These are phyloP conservation scores for Hericium alpestre DNA, from an alignment of 768 basidiomycete genomes.

Conservation along the genomic window DNA sequence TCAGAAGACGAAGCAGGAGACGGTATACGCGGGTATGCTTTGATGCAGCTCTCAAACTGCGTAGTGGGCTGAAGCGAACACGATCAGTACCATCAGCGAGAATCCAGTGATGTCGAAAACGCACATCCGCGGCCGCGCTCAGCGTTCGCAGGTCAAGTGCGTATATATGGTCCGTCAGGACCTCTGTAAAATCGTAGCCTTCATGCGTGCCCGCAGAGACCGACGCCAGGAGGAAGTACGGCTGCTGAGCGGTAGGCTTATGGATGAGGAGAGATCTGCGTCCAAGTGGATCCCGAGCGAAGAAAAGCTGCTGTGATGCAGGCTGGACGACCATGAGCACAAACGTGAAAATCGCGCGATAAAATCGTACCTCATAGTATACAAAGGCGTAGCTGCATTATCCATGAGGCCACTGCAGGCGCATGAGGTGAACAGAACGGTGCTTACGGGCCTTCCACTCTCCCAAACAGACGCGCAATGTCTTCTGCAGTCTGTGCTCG, in stretches of 20 bases:
- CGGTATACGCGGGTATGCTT: neutral
- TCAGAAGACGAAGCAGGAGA: neutral
- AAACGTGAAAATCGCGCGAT: neutral
- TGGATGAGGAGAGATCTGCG: constrained; percentile 77
- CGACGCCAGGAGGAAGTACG: constrained; percentile 56
- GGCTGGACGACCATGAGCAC: constrained; percentile 23
- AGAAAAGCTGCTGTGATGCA: constrained; percentile 42
- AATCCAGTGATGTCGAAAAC: neutral
- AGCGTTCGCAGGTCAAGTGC: constrained; percentile 35
- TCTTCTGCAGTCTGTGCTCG: constrained; percentile 21
- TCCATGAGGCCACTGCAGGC: constrained; percentile 1
- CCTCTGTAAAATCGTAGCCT: constrained; percentile 47
- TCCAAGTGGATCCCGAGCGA: constrained; percentile 76
- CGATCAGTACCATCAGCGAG: neutral
- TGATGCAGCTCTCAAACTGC: constrained; percentile 14
- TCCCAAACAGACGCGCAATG: constrained; percentile 42
- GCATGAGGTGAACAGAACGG: neutral
- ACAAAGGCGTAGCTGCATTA: constrained; percentile 63
- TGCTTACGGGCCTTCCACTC: constrained; percentile 75
- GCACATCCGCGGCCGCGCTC: neutral
- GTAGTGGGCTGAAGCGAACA: constrained; percentile 14
- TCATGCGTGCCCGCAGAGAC: constrained; percentile 43
- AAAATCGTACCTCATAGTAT: constrained; percentile 54
- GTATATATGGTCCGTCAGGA: constrained; percentile 48
- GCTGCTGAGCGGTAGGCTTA: constrained; percentile 34